Evolutionary conservation across 2,329 filamentous ascomycete genomes (phyloP).

Genomic region (Aphanocladium album): DNA sequence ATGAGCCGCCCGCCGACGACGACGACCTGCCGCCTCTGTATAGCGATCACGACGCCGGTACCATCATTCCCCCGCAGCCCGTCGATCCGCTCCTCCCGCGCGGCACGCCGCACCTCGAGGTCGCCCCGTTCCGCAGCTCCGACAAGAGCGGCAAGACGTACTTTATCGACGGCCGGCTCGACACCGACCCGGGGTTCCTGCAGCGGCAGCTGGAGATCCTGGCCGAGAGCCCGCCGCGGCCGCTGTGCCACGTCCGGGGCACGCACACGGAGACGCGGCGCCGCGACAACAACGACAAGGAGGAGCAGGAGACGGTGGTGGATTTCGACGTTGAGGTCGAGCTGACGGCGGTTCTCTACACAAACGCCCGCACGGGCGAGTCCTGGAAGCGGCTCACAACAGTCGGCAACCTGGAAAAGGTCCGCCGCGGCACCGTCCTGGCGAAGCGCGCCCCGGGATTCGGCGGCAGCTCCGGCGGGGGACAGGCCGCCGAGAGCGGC

Average conservation of each 20-base stretch:
- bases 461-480: conserved; percentile 24
- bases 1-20: conserved; percentile 21
- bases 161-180: conserved; percentile 42
- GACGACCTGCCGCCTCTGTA: conserved; percentile 45
- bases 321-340: conserved; percentile 59
- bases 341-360: conserved; percentile 53
- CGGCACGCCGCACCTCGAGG: conserved; percentile 15
- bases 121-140: conserved; percentile 28
- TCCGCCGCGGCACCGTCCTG: conserved; percentile 59
- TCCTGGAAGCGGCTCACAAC: conserved; percentile 44
- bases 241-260: conserved; percentile 47
- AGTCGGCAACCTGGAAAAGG: conserved; percentile 54
- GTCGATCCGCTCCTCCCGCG: conserved; percentile 23
- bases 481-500: conserved; percentile 25
- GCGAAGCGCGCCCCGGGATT: conserved; percentile 45
- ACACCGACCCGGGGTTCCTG: conserved; percentile 39
- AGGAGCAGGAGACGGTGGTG: conserved; percentile 40
- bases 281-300: conserved; percentile 43
- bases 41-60: conserved; percentile 29
- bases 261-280: conserved; percentile 44
- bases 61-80: conserved; percentile 13
- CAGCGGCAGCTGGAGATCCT: conserved; percentile 40
- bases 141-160: conserved; percentile 30
- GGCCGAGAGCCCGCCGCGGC: conserved; percentile 46
- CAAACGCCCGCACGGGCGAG: conserved; percentile 33